Evolutionary conservation across 2,329 filamentous ascomycete species (phyloP).

Genomic region (Colletotrichum noveboracense): DNA sequence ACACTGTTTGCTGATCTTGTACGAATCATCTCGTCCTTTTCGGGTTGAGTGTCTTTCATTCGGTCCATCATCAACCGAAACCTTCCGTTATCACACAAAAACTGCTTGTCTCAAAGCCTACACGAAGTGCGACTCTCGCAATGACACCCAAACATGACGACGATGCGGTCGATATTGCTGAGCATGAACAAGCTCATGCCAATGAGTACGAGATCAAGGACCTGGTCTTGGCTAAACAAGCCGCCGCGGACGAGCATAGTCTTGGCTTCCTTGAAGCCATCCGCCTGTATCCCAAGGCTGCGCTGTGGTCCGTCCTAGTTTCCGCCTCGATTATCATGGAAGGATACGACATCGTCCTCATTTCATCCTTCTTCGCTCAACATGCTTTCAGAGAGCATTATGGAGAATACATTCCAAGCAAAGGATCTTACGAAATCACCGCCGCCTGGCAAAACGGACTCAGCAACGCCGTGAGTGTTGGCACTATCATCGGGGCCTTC

Average conservation of each 20-base stretch:
- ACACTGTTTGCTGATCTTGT: neutral
- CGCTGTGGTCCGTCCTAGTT: slow-evolving; percentile 38
- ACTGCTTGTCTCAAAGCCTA: neutral
- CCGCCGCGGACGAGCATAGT: slow-evolving; percentile 51
- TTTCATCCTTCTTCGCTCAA: slow-evolving; percentile 40
- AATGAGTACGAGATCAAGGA: neutral
- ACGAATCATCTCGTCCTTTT: neutral
- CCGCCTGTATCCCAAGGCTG: slow-evolving; percentile 29
- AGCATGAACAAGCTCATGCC: neutral
- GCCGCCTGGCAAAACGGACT: slow-evolving; percentile 57
- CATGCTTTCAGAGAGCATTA: slow-evolving; percentile 35
- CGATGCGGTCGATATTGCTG: neutral
- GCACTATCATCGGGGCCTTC: slow-evolving; percentile 52
- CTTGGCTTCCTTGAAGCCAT: slow-evolving; percentile 51
- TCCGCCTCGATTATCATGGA: slow-evolving; percentile 48
- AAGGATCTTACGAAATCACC: slow-evolving; percentile 41
- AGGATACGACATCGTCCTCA: slow-evolving; percentile 39
- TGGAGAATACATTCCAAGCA: slow-evolving; percentile 22
- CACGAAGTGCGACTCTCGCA: neutral
- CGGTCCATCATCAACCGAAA: neutral
- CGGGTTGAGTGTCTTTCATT: neutral
- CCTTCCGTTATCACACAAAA: neutral
- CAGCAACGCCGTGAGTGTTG: slow-evolving; percentile 46
- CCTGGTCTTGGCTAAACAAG: neutral
- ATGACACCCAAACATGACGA: neutral